Base-by-base conservation (phyloP, 140 eudicot genomes). In the Flaveria floridana region DNA sequence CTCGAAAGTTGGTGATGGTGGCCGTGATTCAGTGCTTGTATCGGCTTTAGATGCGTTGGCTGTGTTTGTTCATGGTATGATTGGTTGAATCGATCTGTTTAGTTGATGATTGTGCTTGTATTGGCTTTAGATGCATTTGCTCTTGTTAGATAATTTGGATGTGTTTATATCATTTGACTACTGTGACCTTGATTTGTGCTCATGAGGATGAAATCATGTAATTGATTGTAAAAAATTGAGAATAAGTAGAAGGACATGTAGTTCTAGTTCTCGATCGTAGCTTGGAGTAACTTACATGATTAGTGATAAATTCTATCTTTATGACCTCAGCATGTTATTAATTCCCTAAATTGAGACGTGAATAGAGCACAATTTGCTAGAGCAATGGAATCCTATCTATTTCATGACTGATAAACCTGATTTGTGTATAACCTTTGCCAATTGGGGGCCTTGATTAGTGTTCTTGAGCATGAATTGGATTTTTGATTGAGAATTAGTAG, bases 61-160 rank as follows among this genome's bases (percentile, higher is more conserved):
- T 69, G 82, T 82, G 7, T 72, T 94, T 62, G 81, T 90, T 77
- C 84, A 83, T 59, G 99, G 97, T 94, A 90, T 72, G 62, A 18
- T 64, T 79, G 50, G 19, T 41, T 68, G 44, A 21, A 7, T 42
- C 59, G 59, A 73, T 51, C 18, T 11, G 25, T 53, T 79, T 64
- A 16, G 70, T 56, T 77, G 52, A 76, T 59, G 8, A 14, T 23
- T 44, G 58, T 28, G 34, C 0, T 28, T 28, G 34, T 28, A 28
- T 28, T 28, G 5, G 34, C 34, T 28, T 28, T 28, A 28, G 34
- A 28, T 28, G 34, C 34, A 28, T 28, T 28, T 28, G 34, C 34
- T 28, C 34, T 57, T 20, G 64, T 20, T 57, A 20, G 30, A 73
- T 59, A 8, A 4, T 57, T 57, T 28, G 10, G 39, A 44, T 59